A percentile compares a stretch with the other conserved stretches of the same genome.
Evolutionary conservation across 148 eudicot genomes (phyloP).

Genomic region (Fallopia convolvulus): DNA sequence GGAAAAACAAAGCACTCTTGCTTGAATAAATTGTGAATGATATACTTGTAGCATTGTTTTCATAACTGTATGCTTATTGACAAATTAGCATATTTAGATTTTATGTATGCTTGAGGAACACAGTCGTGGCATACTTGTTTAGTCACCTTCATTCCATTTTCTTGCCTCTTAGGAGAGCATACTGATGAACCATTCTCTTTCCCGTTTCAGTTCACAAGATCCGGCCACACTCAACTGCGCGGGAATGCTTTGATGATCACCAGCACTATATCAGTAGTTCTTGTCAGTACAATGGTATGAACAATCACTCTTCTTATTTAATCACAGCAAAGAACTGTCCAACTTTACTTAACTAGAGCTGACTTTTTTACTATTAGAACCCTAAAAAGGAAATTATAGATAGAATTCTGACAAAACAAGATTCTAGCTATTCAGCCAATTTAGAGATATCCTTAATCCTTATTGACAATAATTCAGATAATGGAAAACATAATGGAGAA

Average conservation of each 20-base stretch:
- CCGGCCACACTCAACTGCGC: constrained; percentile 49
- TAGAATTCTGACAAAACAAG: too few relatives aligned
- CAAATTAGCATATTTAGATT: neutral
- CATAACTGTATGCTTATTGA: neutral
- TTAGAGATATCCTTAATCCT: too few relatives aligned
- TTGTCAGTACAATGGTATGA: constrained; percentile 77
- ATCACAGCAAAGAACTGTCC: too few relatives aligned
- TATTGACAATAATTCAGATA: too few relatives aligned
- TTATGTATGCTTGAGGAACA: neutral
- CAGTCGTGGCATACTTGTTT: neutral
- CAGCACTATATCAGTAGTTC: constrained; percentile 69
- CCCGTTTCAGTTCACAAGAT: constrained; percentile 48
- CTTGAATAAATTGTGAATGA: neutral
- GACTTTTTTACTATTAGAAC: neutral
- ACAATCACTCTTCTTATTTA: neutral
- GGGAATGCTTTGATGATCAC: constrained; percentile 77
- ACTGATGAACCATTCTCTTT: constrained; percentile 4
- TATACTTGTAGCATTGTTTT: too few relatives aligned
- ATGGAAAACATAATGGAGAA: too few relatives aligned
- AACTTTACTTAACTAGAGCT: neutral
- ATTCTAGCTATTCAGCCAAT: too few relatives aligned
- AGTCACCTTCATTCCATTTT: neutral
- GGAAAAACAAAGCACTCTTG: neutral
- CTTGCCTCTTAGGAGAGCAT: neutral
- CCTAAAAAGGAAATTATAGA: too few relatives aligned